Conservation (phyloP, 257 asterid species). For the Rauvolfia tetraphylla region DNA sequence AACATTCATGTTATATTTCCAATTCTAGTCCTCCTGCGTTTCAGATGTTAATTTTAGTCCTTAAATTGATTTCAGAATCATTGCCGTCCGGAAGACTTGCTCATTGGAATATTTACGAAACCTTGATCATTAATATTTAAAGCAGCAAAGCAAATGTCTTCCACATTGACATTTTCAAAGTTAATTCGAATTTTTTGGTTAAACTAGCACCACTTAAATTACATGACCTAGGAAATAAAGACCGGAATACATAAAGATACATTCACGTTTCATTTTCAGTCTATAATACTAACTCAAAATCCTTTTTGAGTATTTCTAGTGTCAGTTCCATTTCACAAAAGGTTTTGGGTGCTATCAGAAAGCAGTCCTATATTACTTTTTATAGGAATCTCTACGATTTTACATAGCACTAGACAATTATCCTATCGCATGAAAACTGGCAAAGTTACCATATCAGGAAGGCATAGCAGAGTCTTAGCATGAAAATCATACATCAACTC, state of each 20-base stretch:
- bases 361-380: too few species aligned
- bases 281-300: too few species aligned
- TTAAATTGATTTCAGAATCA: neutral
- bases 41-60: too few species aligned
- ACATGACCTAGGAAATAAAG: neutral
- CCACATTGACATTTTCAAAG: too few species aligned
- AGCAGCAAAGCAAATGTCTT: neutral
- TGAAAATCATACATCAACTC: neutral
- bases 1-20: neutral
- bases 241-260: neutral
- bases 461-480: neutral
- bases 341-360: neutral
- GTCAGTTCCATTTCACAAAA: conserved; percentile 1
- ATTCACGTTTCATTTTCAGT: neutral
- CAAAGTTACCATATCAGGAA: neutral
- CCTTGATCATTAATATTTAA: neutral
- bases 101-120: neutral
- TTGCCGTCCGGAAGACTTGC: neutral
- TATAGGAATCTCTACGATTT: neutral
- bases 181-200: too few species aligned
- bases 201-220: neutral
- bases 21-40: neutral
- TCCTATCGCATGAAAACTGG: neutral
- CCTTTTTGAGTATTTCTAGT: conserved; percentile 1
- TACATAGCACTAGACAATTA: neutral